Base-by-base conservation (phyloP, 202 grass and related monocot species). In the Zoysia matrella region DNA sequence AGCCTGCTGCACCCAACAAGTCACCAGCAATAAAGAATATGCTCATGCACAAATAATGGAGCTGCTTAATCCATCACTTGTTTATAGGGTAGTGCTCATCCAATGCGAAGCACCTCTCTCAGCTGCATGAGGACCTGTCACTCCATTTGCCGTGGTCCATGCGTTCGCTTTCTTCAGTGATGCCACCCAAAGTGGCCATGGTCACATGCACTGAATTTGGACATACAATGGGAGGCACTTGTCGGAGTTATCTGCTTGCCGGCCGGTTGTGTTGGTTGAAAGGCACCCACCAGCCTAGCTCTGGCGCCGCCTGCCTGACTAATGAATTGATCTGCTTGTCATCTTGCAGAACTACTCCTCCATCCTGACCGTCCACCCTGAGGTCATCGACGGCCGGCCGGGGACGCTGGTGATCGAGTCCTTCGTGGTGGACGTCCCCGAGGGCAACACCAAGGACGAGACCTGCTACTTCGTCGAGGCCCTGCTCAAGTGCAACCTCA, bases 401-500 rank as follows among this genome's bases (percentile, higher is more conserved):
- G 87, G 91, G 43, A 97, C 94, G 4, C 87, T 97, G 71, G 94
- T 92, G 73, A 91, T 97, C 43, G 94, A 97, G 68, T 92, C 94
- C 9, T 97, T 94, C 54, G 91, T 93, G 1, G 94, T 97, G 49
- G 94, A 97, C 39, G 83, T 97, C 68, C 94, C 94, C 0, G 94
- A 97, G 15, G 94, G 91, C 16, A 97, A 97, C 77, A 97, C 91
- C 13, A 82, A 92, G 60, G 94, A 97, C 2, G 94, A 97, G 77
- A 97, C 94, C 1, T 97, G 94, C 80, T 97, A 88, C 79, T 97
- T 97, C 55, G 89, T 97, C 13, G 91, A 97, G 79, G 91, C 91
- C 47, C 65, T 97, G 60, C 87, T 97, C 79, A 97, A 92, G 73
- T 97, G 94, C 91, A 97, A 97, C 85, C 91, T 97, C 68, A 97